These are phyloP conservation scores for Saussurea involucrata DNA, from an alignment of 129 eudicot species.

Conservation along the genomic window DNA sequence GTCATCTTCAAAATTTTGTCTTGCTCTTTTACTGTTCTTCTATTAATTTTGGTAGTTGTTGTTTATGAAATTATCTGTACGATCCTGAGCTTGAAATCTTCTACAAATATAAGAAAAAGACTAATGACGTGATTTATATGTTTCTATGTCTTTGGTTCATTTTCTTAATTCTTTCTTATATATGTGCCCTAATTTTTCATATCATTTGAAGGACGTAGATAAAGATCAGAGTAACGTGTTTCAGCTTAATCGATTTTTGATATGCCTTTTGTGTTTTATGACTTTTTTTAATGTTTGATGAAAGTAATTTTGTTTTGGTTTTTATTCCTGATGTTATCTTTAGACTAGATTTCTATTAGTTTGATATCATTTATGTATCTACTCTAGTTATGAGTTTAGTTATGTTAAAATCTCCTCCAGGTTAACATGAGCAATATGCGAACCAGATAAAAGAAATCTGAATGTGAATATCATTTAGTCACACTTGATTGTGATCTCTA, in stretches of 20 bases:
- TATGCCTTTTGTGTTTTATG: not conserved
- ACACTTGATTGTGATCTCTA: not conserved
- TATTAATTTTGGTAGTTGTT: not conserved
- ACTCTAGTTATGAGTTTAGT: not conserved
- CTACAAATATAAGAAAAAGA: not conserved
- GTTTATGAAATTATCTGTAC: not conserved
- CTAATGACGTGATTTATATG: not conserved
- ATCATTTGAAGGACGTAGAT: not conserved
- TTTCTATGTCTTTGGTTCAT: not conserved
- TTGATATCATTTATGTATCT: not conserved
- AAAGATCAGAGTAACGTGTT: not conserved
- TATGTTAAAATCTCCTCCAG: not conserved
- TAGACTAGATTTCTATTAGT: too few relatives aligned
- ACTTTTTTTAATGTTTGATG: not conserved
- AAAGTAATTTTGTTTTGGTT: not conserved
- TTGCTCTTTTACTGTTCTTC: not conserved
- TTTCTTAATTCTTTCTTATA: not conserved
- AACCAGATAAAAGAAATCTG: not conserved
- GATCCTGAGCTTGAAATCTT: not conserved
- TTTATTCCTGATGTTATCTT: not conserved
- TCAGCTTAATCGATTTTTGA: slow-evolving; percentile 5
- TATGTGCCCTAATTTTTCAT: not conserved
- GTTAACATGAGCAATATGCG: not conserved
- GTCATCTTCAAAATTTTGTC: not conserved
- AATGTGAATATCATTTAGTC: not conserved